phyloP scores from a whole-genome alignment of 202 grass and related monocot genomes.

The Setaria viridis region DNA sequence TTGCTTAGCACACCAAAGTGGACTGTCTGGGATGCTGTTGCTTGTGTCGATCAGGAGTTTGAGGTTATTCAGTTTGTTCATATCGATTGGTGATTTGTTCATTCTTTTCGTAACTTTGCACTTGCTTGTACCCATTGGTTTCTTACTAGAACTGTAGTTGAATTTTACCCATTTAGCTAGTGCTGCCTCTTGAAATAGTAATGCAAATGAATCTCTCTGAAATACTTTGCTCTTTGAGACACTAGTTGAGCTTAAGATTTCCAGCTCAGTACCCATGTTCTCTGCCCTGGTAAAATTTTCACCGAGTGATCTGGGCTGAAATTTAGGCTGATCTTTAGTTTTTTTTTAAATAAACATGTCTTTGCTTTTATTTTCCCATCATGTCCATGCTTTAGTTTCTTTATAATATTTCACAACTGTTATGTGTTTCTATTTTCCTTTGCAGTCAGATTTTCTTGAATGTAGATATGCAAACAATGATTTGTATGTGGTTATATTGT shows the following conservation, averaged over 20 bases:
- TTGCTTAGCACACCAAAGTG: not conserved
- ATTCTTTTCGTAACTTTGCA: not conserved
- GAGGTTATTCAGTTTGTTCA: not conserved
- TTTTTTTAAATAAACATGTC: not conserved
- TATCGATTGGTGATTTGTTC: not conserved
- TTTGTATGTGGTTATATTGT: slow-evolving; percentile 9
- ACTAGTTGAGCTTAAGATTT: slow-evolving; percentile 24
- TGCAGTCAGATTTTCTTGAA: not conserved
- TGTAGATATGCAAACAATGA: not conserved
- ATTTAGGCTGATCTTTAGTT: not conserved
- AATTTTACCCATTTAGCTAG: not conserved
- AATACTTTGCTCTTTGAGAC: not conserved
- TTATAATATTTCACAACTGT: not conserved
- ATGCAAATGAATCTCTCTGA: not conserved
- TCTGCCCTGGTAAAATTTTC: slow-evolving; percentile 2
- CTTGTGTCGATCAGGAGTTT: slow-evolving; percentile 4
- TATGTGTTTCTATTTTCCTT: not conserved
- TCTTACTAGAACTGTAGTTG: not conserved
- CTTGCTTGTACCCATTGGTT: not conserved
- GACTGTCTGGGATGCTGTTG: slow-evolving; percentile 7
- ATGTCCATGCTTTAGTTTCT: not conserved
- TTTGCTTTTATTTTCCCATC: not conserved
- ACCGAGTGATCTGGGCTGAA: not conserved
- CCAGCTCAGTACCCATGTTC: not conserved
- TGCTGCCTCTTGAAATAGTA: not conserved